phyloP scores from a whole-genome alignment of 2,329 filamentous ascomycete species.

The Didymellaceae sp. region DNA sequence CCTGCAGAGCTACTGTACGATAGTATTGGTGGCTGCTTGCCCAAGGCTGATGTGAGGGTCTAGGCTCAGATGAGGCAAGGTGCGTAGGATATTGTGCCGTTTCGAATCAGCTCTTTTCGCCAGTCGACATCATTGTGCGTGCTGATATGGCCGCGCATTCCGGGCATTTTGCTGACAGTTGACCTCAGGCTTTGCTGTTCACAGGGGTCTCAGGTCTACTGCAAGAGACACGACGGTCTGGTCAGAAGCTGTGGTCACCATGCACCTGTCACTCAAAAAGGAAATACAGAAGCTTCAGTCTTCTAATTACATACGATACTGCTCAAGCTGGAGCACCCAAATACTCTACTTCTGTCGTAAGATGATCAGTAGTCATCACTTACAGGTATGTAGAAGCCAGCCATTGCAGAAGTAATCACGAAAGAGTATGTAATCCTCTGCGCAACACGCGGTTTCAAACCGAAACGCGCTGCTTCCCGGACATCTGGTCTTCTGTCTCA shows the following conservation, averaged over 20 bases:
- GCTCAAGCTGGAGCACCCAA: slow-evolving; percentile 3
- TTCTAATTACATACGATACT: slow-evolving; percentile 14
- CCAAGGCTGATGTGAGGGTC: slow-evolving; percentile 28
- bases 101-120: background rate
- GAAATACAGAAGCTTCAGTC: background rate
- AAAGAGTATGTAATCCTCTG: background rate
- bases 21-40: slow-evolving; percentile 47
- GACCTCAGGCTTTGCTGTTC: slow-evolving; percentile 1
- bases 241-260: background rate
- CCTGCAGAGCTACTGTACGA: slow-evolving; percentile 48
- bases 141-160: background rate
- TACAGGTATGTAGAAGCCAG: slow-evolving; percentile 17
- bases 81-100: slow-evolving; percentile 13
- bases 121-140: slow-evolving; percentile 14
- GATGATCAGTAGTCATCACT: slow-evolving; percentile 17
- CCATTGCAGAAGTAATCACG: background rate
- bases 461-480: slow-evolving; percentile 7
- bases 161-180: background rate
- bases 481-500: slow-evolving; percentile 3
- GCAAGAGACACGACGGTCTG: slow-evolving; percentile 14
- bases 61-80: slow-evolving; percentile 17
- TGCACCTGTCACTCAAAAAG: slow-evolving; percentile 19
- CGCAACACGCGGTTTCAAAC: background rate
- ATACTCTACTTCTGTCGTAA: slow-evolving; percentile 7
- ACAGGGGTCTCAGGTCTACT: slow-evolving; percentile 21